These are phyloP conservation scores for Isatis tinctoria DNA, from an alignment of 345 rosid genomes.

Conservation along the genomic window DNA sequence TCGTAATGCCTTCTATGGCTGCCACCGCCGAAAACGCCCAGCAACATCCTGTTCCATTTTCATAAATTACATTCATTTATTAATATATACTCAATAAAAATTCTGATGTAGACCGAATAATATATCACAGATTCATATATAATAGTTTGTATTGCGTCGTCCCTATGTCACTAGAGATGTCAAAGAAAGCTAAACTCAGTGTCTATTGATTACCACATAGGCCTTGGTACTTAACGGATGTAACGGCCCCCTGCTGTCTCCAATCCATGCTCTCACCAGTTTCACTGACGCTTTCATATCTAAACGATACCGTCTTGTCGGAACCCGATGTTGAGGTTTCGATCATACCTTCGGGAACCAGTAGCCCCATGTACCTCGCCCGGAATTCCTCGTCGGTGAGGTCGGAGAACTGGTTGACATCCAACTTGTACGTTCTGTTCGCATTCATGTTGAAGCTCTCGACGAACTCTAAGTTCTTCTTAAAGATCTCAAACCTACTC, in stretches of 20 bases:
- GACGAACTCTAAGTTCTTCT: constrained; percentile 38
- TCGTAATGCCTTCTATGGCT: neutral
- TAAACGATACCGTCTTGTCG: too few species aligned
- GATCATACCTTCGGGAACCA: neutral
- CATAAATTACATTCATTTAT: too few species aligned
- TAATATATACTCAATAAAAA: too few species aligned
- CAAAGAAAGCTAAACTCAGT: too few species aligned
- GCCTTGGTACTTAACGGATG: constrained; percentile 39
- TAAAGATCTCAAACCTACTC: constrained; percentile 36
- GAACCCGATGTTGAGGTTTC: neutral
- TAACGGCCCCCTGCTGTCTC: constrained; percentile 45
- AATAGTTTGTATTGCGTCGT: too few species aligned
- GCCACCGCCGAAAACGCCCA: neutral
- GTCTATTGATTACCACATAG: too few species aligned
- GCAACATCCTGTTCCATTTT: neutral
- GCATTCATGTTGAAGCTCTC: constrained; percentile 35
- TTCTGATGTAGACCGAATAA: too few species aligned
- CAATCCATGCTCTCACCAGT: constrained; percentile 39
- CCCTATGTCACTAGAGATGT: too few species aligned
- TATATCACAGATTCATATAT: too few species aligned
- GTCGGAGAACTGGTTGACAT: constrained; percentile 51
- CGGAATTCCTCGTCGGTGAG: constrained; percentile 46
- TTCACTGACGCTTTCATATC: constrained; percentile 20
- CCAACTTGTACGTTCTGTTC: constrained; percentile 26
- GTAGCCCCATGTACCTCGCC: constrained; percentile 31